These are phyloP conservation scores for Coemansia asiatica DNA, from an alignment of 192 early-diverging fungal species.

Conservation along the genomic window DNA sequence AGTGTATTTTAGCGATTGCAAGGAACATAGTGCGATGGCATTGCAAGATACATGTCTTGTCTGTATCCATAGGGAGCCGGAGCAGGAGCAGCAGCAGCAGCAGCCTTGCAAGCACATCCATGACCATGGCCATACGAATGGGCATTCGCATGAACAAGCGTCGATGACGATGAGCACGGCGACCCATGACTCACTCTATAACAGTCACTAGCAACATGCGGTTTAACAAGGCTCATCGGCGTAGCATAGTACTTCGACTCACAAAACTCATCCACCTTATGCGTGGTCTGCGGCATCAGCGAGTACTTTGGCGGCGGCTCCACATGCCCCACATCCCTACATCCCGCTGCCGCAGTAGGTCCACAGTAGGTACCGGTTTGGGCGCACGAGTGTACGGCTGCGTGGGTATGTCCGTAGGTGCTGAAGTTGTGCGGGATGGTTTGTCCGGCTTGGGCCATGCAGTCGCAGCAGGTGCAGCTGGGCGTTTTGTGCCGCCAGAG, in stretches of 20 bases:
- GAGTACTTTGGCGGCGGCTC: slow-evolving; percentile 50
- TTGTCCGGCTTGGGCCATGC: slow-evolving; percentile 45
- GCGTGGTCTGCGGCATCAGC: slow-evolving; percentile 41
- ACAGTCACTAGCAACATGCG: slow-evolving; percentile 8
- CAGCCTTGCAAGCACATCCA: not conserved
- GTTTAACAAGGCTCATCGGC: slow-evolving; percentile 11
- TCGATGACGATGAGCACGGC: not conserved
- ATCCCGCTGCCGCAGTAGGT: not conserved
- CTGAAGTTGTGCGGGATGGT: slow-evolving; percentile 37
- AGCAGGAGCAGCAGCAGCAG: too few species aligned
- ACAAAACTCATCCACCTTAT: slow-evolving; percentile 36
- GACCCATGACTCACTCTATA: not conserved
- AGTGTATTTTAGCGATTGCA: slow-evolving; percentile 48
- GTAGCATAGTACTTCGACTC: slow-evolving; percentile 38
- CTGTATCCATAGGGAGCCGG: slow-evolving; percentile 14
- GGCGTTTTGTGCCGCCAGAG: slow-evolving; percentile 45
- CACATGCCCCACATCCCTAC: not conserved
- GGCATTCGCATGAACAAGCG: not conserved
- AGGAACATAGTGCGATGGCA: slow-evolving; percentile 29
- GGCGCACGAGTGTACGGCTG: slow-evolving; percentile 34
- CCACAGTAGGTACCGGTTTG: slow-evolving; percentile 19
- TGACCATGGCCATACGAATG: not conserved
- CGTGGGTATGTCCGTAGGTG: slow-evolving; percentile 40
- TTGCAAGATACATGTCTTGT: slow-evolving; percentile 31
- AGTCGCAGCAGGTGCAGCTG: slow-evolving; percentile 50